Evolutionary conservation across 2,329 filamentous ascomycete species (phyloP).

Genomic region (Emydomyces testavorans): DNA sequence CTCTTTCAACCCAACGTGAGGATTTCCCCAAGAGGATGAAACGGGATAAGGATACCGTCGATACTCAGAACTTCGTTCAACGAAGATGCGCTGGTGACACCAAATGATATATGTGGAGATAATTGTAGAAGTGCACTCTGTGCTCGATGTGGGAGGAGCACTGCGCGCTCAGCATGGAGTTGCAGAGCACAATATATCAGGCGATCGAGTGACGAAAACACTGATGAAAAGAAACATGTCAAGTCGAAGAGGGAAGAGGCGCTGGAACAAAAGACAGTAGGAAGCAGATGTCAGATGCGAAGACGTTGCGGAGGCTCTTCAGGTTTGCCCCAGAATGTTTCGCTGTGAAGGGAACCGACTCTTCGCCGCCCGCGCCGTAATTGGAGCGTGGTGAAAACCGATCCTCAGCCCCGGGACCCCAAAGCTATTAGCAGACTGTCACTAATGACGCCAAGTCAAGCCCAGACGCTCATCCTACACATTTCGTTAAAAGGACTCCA

Average conservation of each 20-base stretch:
- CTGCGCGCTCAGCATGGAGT: background rate
- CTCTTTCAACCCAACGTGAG: background rate
- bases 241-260: background rate
- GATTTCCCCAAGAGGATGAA: background rate
- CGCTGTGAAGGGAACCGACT: background rate
- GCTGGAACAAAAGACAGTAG: background rate
- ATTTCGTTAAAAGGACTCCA: background rate
- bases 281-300: background rate
- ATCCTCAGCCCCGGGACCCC: conserved; percentile 6
- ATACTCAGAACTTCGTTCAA: background rate
- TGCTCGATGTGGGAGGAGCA: background rate
- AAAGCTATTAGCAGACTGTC: background rate
- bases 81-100: background rate
- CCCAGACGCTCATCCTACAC: conserved; percentile 1
- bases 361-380: background rate
- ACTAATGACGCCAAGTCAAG: conserved; percentile 4
- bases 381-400: conserved; percentile 6
- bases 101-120: too few species aligned
- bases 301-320: background rate
- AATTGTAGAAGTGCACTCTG: background rate
- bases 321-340: background rate
- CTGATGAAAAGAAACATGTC: background rate
- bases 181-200: too few species aligned
- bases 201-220: background rate
- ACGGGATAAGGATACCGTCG: background rate